Percentiles rank a stretch among this genome's conserved stretches.
Conservation (phyloP, 352 stramenopile species). For the Pythium scleroteichum region DNA sequence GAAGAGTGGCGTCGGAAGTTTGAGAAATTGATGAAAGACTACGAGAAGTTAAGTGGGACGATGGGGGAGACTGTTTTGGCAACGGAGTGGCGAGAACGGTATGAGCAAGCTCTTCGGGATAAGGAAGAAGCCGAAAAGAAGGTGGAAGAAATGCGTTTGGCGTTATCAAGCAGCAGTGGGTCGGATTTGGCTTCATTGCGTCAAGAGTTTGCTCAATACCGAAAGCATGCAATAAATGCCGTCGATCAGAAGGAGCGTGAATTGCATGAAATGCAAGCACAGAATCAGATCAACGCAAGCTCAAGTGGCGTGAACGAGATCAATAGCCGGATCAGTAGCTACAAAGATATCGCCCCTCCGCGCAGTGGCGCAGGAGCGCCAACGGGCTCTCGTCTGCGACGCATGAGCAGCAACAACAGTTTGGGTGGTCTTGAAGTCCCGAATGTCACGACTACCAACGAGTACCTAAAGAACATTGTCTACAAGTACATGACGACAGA, state of each 20-base stretch:
- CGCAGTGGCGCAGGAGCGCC: constrained; percentile 13
- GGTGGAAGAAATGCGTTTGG: constrained; percentile 58
- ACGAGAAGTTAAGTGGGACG: constrained; percentile 81
- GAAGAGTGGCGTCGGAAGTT: constrained; percentile 83
- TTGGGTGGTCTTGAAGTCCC: constrained; percentile 81
- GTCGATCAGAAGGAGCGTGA: constrained; percentile 86
- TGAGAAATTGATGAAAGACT: constrained; percentile 84
- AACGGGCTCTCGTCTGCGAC: constrained; percentile 41
- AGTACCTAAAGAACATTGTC: constrained; percentile 91
- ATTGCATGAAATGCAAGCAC: constrained; percentile 64
- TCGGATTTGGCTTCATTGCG: constrained; percentile 66
- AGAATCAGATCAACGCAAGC: constrained; percentile 49
- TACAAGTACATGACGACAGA: constrained; percentile 91
- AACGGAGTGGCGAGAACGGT: constrained; percentile 84
- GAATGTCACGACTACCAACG: constrained; percentile 79
- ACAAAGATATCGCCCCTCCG: constrained; percentile 35
- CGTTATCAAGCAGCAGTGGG: constrained; percentile 31
- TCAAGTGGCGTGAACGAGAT: constrained; percentile 25
- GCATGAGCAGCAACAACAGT: constrained; percentile 81
- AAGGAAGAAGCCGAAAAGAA: constrained; percentile 79
- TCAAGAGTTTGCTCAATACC: constrained; percentile 80
- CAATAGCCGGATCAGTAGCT: constrained; percentile 45
- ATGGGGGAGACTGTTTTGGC: constrained; percentile 85
- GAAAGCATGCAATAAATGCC: constrained; percentile 72
- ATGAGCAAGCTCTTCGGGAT: constrained; percentile 74